phyloP scores from a whole-genome alignment of 1,284 basidiomycete species.

The Ceratobasidium sp. region DNA sequence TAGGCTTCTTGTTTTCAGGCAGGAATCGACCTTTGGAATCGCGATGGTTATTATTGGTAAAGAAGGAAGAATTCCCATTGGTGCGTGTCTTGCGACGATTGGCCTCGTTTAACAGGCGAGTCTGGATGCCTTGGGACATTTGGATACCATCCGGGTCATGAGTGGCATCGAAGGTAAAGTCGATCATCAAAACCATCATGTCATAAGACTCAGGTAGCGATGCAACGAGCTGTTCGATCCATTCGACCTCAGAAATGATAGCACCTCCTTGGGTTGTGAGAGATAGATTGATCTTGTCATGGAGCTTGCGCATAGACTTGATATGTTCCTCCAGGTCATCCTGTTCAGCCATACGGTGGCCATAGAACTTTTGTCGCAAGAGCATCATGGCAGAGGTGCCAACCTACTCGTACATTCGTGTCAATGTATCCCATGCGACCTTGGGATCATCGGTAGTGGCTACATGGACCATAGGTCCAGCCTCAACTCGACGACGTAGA shows the following conservation, averaged over 20 bases:
- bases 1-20: no score
- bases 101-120: no score
- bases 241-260: background rate
- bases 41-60: no score
- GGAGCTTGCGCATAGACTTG: background rate
- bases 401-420: background rate
- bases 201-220: no score
- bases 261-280: background rate
- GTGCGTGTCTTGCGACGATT: no score
- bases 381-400: constrained; percentile 14
- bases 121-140: no score
- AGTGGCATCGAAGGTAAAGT: no score
- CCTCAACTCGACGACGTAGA: background rate
- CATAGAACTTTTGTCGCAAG: constrained; percentile 8
- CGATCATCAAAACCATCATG: no score
- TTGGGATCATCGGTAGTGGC: background rate
- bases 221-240: background rate
- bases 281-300: constrained; percentile 1
- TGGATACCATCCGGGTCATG: no score
- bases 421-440: background rate
- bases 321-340: constrained; percentile 19
- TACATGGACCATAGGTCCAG: constrained; percentile 8
- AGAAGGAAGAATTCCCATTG: no score
- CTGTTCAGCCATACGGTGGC: background rate
- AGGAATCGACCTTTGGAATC: no score